Evolutionary conservation across 2,329 filamentous ascomycete species (phyloP).

Genomic region (Xenoacremonium recifei): DNA sequence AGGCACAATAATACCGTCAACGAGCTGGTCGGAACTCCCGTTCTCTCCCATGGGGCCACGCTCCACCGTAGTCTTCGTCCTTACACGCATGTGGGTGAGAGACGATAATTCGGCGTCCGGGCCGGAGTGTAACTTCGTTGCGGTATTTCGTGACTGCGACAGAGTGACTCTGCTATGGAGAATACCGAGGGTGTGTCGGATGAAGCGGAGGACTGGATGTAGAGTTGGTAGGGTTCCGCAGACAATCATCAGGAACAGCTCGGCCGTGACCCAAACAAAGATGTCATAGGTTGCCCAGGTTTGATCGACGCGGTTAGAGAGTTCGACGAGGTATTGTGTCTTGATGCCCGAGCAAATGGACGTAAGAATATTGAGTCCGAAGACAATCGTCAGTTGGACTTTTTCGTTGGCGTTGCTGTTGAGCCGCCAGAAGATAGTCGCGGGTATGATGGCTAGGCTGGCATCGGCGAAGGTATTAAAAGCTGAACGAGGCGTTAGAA

Average conservation of each 20-base stretch:
- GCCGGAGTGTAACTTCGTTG: neutral
- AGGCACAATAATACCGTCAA: neutral
- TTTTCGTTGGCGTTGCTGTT: slow-evolving; percentile 73
- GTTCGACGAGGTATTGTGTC: slow-evolving; percentile 19
- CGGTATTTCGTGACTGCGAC: neutral
- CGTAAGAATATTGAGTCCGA: slow-evolving; percentile 21
- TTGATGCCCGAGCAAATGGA: slow-evolving; percentile 23
- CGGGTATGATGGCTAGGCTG: slow-evolving; percentile 18
- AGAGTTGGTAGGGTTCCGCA: slow-evolving; percentile 19
- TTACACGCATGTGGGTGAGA: neutral
- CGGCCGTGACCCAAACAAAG: slow-evolving; percentile 20
- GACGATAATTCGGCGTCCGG: neutral
- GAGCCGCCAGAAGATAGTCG: slow-evolving; percentile 63
- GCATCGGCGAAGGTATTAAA: slow-evolving; percentile 23
- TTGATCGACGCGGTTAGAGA: slow-evolving; percentile 19
- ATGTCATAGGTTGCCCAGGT: slow-evolving; percentile 21
- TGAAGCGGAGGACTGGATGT: slow-evolving; percentile 11
- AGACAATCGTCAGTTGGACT: slow-evolving; percentile 58
- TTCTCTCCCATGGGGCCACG: neutral
- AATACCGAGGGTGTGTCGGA: neutral
- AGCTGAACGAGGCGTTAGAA: slow-evolving; percentile 3
- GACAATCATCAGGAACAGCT: slow-evolving; percentile 23
- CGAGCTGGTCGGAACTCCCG: neutral
- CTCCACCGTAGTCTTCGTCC: neutral
- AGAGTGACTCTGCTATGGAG: neutral